A percentile compares a stretch with the other conserved stretches of the same genome.
Conservation (phyloP, 768 basidiomycete species). For the Strobilomyces dryophilus region DNA sequence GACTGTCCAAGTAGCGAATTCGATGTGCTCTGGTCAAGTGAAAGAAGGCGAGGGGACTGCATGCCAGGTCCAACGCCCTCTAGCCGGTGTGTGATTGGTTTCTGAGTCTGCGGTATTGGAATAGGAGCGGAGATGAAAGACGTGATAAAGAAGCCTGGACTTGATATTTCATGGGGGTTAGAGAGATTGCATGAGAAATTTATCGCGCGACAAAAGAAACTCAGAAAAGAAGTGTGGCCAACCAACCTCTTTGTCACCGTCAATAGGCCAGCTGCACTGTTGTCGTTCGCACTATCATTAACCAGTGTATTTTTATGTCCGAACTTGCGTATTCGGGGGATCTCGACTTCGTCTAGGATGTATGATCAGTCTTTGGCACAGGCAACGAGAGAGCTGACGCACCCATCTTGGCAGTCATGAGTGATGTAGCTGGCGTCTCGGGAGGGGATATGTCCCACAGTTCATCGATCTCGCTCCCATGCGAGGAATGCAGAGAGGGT, state of each 20-base stretch:
- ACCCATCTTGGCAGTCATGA: slow-evolving; percentile 52
- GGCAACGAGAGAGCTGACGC: slow-evolving; percentile 4
- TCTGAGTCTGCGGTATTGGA: slow-evolving; percentile 21
- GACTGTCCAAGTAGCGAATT: slow-evolving; percentile 25
- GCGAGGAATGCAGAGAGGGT: slow-evolving; percentile 31
- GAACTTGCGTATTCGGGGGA: slow-evolving; percentile 50
- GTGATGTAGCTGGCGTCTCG: slow-evolving; percentile 38
- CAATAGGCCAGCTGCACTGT: slow-evolving; percentile 10
- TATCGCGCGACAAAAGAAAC: slow-evolving; percentile 17
- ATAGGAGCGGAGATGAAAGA: slow-evolving; percentile 31
- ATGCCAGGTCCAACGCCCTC: slow-evolving; percentile 14
- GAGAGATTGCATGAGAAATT: slow-evolving; percentile 16
- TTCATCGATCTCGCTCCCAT: slow-evolving; percentile 48
- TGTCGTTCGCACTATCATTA: slow-evolving; percentile 1
- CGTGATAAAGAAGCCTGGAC: slow-evolving; percentile 32
- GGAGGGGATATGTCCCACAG: slow-evolving; percentile 46
- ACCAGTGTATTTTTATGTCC: slow-evolving; percentile 29
- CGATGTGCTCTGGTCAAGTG: slow-evolving; percentile 14
- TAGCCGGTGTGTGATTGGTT: slow-evolving; percentile 17
- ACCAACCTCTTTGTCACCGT: slow-evolving; percentile 22
- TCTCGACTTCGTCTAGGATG: slow-evolving; percentile 44
- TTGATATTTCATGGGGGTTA: slow-evolving; percentile 27
- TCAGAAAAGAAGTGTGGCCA: slow-evolving; percentile 5
- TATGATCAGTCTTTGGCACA: slow-evolving; percentile 2
- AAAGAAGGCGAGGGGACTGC: slow-evolving; percentile 19